Evolutionary conservation across 345 rosid species (phyloP).

Genomic region (Excoecaria agallocha): DNA sequence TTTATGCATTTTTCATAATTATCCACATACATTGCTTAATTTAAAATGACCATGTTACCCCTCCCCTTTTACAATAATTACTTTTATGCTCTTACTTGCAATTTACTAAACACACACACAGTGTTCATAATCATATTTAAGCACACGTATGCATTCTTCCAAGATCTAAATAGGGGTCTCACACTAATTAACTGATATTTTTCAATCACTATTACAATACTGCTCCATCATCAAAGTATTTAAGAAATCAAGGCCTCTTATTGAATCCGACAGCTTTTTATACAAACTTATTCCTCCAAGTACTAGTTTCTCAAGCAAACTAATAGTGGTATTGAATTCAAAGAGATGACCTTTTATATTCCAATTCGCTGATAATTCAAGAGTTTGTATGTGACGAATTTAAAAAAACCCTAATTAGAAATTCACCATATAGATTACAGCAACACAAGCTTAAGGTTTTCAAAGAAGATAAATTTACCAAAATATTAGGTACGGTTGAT

Average conservation of each 20-base stretch:
- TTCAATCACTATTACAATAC: no score
- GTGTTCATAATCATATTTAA: no score
- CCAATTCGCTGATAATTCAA: not conserved
- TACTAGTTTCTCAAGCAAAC: constrained; percentile 3
- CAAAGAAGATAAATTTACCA: not conserved
- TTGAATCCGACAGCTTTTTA: constrained; percentile 9
- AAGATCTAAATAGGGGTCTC: no score
- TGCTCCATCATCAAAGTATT: no score
- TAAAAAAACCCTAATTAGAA: constrained; percentile 5
- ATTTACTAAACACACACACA: no score
- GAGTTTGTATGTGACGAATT: constrained; percentile 7
- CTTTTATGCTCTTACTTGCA: no score
- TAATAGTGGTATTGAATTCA: constrained; percentile 5
- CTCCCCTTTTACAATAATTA: no score
- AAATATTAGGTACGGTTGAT: not conserved
- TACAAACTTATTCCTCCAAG: not conserved
- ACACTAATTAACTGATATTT: no score
- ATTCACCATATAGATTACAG: not conserved
- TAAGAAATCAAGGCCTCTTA: constrained; percentile 4
- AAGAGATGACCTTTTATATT: constrained; percentile 15
- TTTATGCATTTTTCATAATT: no score
- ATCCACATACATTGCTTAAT: no score
- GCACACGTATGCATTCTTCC: no score
- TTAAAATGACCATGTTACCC: no score
- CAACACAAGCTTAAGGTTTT: not conserved